Conservation (phyloP, 208 protist genomes). For the Acanthamoeba castellanii region DNA sequence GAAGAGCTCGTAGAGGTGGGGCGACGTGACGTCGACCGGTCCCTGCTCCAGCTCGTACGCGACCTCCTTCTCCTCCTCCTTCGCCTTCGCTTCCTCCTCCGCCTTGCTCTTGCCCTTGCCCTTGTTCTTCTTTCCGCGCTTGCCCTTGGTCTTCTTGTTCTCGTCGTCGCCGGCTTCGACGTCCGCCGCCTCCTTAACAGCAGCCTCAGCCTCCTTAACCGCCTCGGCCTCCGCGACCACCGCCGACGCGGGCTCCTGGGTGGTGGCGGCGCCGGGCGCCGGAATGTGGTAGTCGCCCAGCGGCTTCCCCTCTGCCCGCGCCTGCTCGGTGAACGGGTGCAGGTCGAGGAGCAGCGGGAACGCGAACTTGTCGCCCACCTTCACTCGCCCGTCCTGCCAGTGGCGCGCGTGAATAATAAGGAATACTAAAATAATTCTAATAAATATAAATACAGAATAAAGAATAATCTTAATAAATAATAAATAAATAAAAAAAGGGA, state of each 20-base stretch:
- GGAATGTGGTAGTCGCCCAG: neutral
- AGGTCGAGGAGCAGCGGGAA: conserved; percentile 69
- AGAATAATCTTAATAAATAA: too few relatives aligned
- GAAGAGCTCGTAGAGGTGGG: conserved; percentile 78
- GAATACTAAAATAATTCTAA: neutral
- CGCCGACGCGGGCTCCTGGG: too few relatives aligned
- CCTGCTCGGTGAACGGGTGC: conserved; percentile 15
- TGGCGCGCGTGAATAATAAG: too few relatives aligned
- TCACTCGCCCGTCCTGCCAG: conserved; percentile 57
- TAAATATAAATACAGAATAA: too few relatives aligned
- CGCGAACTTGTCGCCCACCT: conserved; percentile 64
- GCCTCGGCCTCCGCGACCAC: neutral
- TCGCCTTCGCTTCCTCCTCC: conserved; percentile 33
- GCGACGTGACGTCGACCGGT: conserved; percentile 12
- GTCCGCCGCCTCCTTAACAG: neutral
- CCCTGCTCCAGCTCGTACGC: conserved; percentile 21
- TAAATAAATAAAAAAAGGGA: neutral
- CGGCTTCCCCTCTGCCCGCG: neutral
- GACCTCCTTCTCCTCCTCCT: conserved; percentile 53
- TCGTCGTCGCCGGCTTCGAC: neutral
- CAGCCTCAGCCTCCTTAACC: neutral
- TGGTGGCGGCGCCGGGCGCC: neutral
- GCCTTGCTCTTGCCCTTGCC: neutral
- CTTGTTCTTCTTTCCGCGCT: neutral
- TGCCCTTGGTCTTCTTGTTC: neutral